Percentiles rank a stretch among this genome's conserved stretches.
Evolutionary conservation across 148 eudicot species (phyloP).

Genomic region (Arbutus unedo): DNA sequence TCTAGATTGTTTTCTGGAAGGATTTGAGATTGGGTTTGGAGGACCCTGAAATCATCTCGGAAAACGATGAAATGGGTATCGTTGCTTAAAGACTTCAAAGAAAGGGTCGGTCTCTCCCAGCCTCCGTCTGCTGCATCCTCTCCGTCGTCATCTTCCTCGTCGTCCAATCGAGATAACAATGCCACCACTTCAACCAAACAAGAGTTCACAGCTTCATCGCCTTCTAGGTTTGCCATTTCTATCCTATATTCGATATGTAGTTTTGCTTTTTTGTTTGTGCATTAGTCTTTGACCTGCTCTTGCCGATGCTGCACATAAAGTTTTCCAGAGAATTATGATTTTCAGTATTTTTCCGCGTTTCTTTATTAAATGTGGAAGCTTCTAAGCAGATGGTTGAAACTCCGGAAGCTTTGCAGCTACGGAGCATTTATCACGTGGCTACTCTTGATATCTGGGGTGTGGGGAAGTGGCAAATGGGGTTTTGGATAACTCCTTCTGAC

Average conservation of each 20-base stretch:
- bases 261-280: background rate
- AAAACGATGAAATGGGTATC: slow-evolving; percentile 93
- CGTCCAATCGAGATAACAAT: slow-evolving; percentile 34
- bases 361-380: slow-evolving; percentile 9
- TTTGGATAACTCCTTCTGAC: background rate
- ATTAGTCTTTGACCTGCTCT: background rate
- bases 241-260: background rate
- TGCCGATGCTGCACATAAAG: background rate
- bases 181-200: slow-evolving; percentile 24
- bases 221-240: slow-evolving; percentile 37
- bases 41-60: slow-evolving; percentile 27
- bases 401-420: background rate
- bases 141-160: slow-evolving; percentile 26
- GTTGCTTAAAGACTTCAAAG: slow-evolving; percentile 94
- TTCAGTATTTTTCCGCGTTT: background rate
- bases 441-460: background rate
- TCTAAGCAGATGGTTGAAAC: background rate
- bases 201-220: slow-evolving; percentile 27
- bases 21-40: slow-evolving; percentile 22
- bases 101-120: slow-evolving; percentile 75
- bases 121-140: slow-evolving; percentile 26
- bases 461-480: slow-evolving; percentile 1
- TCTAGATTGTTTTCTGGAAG: slow-evolving; percentile 10
- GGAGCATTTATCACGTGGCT: slow-evolving; percentile 7
- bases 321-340: background rate